phyloP scores from a whole-genome alignment of 169 alveolate species.

The Cryptosporidium tyzzeri region DNA sequence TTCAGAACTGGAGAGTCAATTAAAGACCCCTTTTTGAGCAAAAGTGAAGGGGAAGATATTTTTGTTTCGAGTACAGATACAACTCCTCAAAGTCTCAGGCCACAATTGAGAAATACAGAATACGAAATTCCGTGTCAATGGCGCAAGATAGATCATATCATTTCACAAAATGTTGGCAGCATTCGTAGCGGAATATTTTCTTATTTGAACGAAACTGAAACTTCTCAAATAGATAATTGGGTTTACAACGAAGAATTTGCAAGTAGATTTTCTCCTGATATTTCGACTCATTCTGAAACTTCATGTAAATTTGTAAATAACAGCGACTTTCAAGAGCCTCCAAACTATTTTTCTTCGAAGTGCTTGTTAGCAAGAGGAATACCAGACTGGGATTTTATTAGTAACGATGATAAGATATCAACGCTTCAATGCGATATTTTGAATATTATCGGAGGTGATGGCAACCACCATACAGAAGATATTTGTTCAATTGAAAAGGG shows the following conservation, averaged over 20 bases:
- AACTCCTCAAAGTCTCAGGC: slow-evolving; percentile 49
- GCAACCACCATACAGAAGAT: slow-evolving; percentile 2
- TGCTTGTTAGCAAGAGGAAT: slow-evolving; percentile 42
- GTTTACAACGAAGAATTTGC: slow-evolving; percentile 46
- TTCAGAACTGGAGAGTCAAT: slow-evolving; percentile 1
- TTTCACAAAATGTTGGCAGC: background rate
- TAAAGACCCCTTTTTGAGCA: slow-evolving; percentile 30
- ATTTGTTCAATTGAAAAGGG: slow-evolving; percentile 63
- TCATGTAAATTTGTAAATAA: slow-evolving; percentile 33
- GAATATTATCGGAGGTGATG: slow-evolving; percentile 55
- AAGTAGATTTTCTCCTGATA: slow-evolving; percentile 20
- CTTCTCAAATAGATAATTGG: slow-evolving; percentile 53
- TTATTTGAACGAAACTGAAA: slow-evolving; percentile 32
- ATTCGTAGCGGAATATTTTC: slow-evolving; percentile 52
- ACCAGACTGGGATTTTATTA: slow-evolving; percentile 45
- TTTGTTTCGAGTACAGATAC: slow-evolving; percentile 59
- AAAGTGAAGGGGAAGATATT: slow-evolving; percentile 57
- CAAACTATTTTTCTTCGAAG: slow-evolving; percentile 57
- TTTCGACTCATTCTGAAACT: slow-evolving; percentile 17
- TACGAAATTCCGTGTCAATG: background rate
- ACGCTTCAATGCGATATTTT: slow-evolving; percentile 59
- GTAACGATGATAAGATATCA: slow-evolving; percentile 34
- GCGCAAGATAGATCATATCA: slow-evolving; percentile 11
- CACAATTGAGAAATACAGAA: slow-evolving; percentile 7
- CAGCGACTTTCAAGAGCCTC: slow-evolving; percentile 64